A percentile compares a stretch with the other conserved stretches of the same genome.
These are phyloP conservation scores for Polyplosphaeria fusca DNA, from an alignment of 495 filamentous ascomycete genomes.

Conservation along the genomic window DNA sequence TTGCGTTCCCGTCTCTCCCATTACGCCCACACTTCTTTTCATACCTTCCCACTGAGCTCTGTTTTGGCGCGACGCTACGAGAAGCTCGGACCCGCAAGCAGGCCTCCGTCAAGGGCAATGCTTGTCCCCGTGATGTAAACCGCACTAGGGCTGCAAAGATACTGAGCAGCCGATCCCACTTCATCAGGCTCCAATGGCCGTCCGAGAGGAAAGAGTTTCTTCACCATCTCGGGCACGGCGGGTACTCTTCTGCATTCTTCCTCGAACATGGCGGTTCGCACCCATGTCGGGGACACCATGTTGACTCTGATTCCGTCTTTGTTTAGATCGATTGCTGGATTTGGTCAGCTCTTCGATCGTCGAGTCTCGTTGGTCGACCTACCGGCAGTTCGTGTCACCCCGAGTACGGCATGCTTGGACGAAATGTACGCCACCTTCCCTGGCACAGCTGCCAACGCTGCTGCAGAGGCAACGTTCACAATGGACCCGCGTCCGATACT, in stretches of 20 bases:
- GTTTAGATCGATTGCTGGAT: constrained; percentile 6
- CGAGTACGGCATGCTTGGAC: constrained; percentile 6
- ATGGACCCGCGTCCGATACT: too few relatives aligned
- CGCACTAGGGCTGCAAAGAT: constrained; percentile 6
- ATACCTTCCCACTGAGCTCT: too few relatives aligned
- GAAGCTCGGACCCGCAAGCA: constrained; percentile 4
- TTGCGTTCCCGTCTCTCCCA: too few relatives aligned
- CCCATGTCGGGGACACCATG: constrained; percentile 18
- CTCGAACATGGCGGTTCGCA: constrained; percentile 17
- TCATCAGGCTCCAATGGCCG: constrained; percentile 9
- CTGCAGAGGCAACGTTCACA: constrained; percentile 8
- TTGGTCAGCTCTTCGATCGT: not conserved
- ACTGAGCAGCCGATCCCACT: constrained; percentile 5
- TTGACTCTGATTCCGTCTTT: constrained; percentile 11
- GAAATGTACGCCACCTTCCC: constrained; percentile 8
- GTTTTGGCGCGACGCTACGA: too few relatives aligned
- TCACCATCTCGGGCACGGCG: not conserved
- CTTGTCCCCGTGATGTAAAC: constrained; percentile 13
- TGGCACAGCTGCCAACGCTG: not conserved
- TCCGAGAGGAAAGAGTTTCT: not conserved
- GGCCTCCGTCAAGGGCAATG: constrained; percentile 11
- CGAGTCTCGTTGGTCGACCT: not conserved
- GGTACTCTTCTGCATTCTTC: not conserved
- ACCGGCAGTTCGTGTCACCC: constrained; percentile 2
- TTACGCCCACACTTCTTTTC: too few relatives aligned